Base-by-base conservation (phyloP, 2,329 filamentous ascomycete genomes). In the Nemania sp. region DNA sequence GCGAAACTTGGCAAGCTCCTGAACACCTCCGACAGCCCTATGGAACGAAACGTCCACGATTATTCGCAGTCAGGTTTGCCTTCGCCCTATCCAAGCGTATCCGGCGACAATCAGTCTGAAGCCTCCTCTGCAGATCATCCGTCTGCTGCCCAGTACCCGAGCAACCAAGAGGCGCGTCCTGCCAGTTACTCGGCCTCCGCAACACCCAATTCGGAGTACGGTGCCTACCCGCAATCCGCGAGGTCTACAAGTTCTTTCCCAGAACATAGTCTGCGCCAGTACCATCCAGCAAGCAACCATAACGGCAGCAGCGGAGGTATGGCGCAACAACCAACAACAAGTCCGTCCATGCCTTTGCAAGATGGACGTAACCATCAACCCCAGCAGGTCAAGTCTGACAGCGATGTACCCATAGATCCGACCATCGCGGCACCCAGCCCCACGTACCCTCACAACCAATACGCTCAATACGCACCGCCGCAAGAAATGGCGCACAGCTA, bases 331-430 rank as follows among this genome's bases (percentile, higher is more conserved):
- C 89, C 86, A 84, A 84, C 93, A 91, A 93, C 93, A 92, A 97
- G 94, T 97, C 93, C 93, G 94, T 97, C 93, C 84, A 88, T 93
- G 87, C 88, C 92, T 90, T 86, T 93, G 86, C 88, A 90, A 88
- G 92, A 94, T 93, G 92, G 82, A 79, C 86, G 87, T 85, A 91
- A 86, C 88, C 89, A 92, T 90, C 91, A 90, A 85, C 87, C 88
- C 85, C 86, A 88, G 81, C 86, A 89, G 87, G 88, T 91, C 84
- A 94, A 93, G 84, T 97, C 94, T 97, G 93, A 97, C 93, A 89
- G 88, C 89, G 91, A 93, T 90, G 90, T 97, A 86, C 93, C 93
- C 91, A 94, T 97, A 98, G 95, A 98, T 97, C 94, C 94, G 79
- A 97, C 94, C 82, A 97, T 98, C 81, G 92, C 94, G 82, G 91